A percentile compares a stretch with the other conserved stretches of the same genome.
Conservation (phyloP, 2,329 filamentous ascomycete genomes). For the Aureobasidium sp. region DNA sequence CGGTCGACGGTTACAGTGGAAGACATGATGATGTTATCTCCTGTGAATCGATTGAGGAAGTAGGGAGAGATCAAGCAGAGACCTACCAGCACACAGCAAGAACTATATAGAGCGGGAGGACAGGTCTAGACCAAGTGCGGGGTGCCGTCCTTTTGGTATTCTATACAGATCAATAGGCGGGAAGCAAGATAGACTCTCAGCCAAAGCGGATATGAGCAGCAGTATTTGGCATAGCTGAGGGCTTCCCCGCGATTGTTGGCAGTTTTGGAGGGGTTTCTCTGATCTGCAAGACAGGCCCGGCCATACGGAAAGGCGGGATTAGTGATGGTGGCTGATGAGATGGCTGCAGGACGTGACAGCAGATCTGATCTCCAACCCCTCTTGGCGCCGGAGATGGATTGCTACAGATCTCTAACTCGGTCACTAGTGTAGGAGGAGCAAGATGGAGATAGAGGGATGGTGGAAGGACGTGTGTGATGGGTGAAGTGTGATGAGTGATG, state of each 20-base stretch:
- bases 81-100: not conserved
- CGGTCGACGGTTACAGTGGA: conserved; percentile 10
- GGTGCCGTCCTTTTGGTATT: not conserved
- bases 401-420: not conserved
- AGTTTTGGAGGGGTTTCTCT: not conserved
- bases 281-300: not conserved
- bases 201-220: not conserved
- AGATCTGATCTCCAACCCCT: not conserved
- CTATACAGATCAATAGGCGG: not conserved
- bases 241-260: not conserved
- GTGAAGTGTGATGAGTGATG: not conserved
- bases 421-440: not conserved
- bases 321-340: conserved; percentile 1
- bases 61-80: not conserved
- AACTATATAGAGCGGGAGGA: not conserved
- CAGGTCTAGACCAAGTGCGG: conserved; percentile 6
- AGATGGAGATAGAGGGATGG: not conserved
- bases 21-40: not conserved
- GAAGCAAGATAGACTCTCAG: not conserved
- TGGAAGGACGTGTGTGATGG: not conserved
- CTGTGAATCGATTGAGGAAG: not conserved
- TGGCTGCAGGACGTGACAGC: conserved; percentile 2
- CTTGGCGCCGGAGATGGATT: not conserved
- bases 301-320: conserved; percentile 8
- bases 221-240: conserved; percentile 9